A percentile compares a stretch with the other conserved stretches of the same genome.
These are phyloP conservation scores for Ophiostoma sp. DNA, from an alignment of 2,329 filamentous ascomycete genomes.

Conservation along the genomic window DNA sequence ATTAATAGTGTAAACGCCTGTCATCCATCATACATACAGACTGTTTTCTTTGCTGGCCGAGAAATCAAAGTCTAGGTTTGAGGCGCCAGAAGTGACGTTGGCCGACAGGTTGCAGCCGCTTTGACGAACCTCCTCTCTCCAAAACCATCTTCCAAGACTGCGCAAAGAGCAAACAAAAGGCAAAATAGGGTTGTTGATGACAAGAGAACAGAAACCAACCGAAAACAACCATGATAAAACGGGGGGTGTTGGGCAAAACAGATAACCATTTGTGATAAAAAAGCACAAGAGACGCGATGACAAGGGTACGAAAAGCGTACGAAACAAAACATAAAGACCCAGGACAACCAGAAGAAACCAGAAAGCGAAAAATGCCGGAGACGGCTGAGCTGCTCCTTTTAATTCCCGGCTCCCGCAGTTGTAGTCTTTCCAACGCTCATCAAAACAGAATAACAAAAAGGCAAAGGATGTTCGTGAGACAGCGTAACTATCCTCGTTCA, in stretches of 20 bases:
- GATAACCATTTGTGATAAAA: not conserved
- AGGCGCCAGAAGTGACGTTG: not conserved
- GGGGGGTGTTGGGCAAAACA: not conserved
- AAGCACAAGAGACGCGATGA: not conserved
- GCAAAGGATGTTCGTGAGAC: not conserved
- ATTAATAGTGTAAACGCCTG: slow-evolving; percentile 31
- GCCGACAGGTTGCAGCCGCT: not conserved
- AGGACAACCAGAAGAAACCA: slow-evolving; percentile 1
- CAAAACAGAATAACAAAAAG: not conserved
- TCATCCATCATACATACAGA: slow-evolving; percentile 33
- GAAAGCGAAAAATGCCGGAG: not conserved
- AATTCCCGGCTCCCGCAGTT: slow-evolving; percentile 3
- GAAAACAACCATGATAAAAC: slow-evolving; percentile 19
- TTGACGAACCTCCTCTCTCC: not conserved
- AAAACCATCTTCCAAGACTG: not conserved
- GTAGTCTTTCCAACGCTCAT: slow-evolving; percentile 20
- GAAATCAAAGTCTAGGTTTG: not conserved
- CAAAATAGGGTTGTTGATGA: slow-evolving; percentile 2
- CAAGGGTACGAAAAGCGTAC: not conserved
- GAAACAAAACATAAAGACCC: slow-evolving; percentile 1
- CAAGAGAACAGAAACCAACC: slow-evolving; percentile 13
- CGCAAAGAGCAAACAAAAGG: not conserved
- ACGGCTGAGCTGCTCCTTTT: not conserved
- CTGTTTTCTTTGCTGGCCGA: not conserved
- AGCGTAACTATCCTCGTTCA: not conserved